Base-by-base conservation (phyloP, 306 rosid species). In the Citrullus colocynthis region DNA sequence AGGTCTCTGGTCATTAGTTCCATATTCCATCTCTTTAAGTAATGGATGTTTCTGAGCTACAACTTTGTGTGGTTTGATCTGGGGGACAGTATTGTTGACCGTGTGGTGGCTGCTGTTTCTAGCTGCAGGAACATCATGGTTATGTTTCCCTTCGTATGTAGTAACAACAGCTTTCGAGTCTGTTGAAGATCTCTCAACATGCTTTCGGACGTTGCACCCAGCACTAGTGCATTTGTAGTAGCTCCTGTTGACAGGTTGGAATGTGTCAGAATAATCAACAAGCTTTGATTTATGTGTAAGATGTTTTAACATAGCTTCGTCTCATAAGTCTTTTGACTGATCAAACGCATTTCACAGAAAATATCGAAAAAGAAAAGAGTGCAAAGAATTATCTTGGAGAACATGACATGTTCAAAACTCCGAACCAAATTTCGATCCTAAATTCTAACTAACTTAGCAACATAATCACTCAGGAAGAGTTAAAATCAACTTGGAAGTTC, bases 151-250 rank as follows among this genome's bases (percentile, higher is more conserved):
- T 78, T 95, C 98, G 6, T 95, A 92, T 3, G 97, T 86, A 6
- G 97, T 95, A 73, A 95, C 84, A 62, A 95, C 98, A 51, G 98
- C 97, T 82, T 95, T 92, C 10, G 96, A 83, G 73, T 95, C 98
- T 0, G 92, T 88, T 36, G 97, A 87, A 77, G 98, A 96, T 83
- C 98, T 90, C 87, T 95, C 98, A 6, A 95, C 97, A 66, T 95
- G 98, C 80, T 95, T 95, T 5, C 98, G 97, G 77, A 95, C 98
- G 20, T 89, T 92, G 88, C 98, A 95, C 30, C 98, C 97, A 9
- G 87, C 78, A 77, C 81, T 82, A 20, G 98, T 95, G 86, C 98
- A 95, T 85, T 92, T 95, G 90, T 95, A 95, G 72, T 95, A 95
- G 85, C 97, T 95, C 96, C 98, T 95, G 93, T 69, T 58, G 74